Evolutionary conservation across 352 stramenopile genomes (phyloP).

Genomic region (Globisporangium splendens): DNA sequence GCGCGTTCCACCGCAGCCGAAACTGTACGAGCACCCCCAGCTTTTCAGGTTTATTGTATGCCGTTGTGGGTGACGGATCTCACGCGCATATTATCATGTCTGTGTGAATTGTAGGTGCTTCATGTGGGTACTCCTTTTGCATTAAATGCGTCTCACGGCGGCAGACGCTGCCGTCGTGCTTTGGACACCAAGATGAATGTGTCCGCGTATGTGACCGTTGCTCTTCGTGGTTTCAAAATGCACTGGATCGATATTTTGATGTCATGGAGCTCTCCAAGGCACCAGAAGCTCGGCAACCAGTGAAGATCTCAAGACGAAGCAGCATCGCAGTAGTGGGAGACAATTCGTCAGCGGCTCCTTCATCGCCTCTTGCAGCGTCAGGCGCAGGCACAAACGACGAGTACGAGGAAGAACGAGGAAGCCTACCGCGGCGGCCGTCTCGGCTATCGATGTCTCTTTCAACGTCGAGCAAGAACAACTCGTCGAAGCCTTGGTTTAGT

Average conservation of each 20-base stretch:
- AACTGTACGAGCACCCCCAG: slow-evolving; percentile 38
- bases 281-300: slow-evolving; percentile 7
- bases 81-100: background rate
- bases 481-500: slow-evolving; percentile 56
- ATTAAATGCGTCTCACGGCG: slow-evolving; percentile 58
- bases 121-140: slow-evolving; percentile 62
- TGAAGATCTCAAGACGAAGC: slow-evolving; percentile 11
- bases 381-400: slow-evolving; percentile 17
- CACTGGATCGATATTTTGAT: slow-evolving; percentile 66
- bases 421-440: slow-evolving; percentile 18
- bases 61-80: background rate
- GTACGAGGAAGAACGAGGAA: slow-evolving; percentile 21
- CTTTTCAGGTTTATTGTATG: background rate
- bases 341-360: slow-evolving; percentile 16
- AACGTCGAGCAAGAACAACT: slow-evolving; percentile 13
- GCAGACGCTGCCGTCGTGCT: slow-evolving; percentile 50
- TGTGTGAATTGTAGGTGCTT: slow-evolving; percentile 8
- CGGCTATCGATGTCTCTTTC: slow-evolving; percentile 23
- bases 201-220: slow-evolving; percentile 63
- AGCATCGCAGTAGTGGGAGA: slow-evolving; percentile 23
- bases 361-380: slow-evolving; percentile 13
- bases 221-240: slow-evolving; percentile 59
- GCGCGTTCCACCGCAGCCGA: slow-evolving; percentile 61
- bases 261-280: slow-evolving; percentile 37
- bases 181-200: slow-evolving; percentile 45